Base-by-base conservation (phyloP, 2,329 filamentous ascomycete species). In the Simplicillium sp. region DNA sequence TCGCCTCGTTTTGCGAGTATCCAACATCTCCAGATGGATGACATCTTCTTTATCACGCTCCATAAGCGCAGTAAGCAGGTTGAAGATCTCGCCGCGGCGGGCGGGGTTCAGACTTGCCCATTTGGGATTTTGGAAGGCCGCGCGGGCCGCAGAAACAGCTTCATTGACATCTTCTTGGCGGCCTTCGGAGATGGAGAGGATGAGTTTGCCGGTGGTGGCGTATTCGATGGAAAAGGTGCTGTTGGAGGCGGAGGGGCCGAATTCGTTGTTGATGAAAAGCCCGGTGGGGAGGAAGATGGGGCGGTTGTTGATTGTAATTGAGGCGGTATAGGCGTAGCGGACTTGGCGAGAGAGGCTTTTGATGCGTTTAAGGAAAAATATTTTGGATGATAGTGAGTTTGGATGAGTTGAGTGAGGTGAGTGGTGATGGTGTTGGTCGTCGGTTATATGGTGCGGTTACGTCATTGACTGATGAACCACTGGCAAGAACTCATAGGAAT, bases 221-320 rank as follows among this genome's bases (percentile, higher is more conserved):
- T 38, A 29, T 52, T 81, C 82, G 51, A 82, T 76, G 29, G 69
- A 69, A 12, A 70, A 67, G 44, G 82, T 71, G 49, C 44, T 75
- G 77, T 52, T 75, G 66, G 41, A 75, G 72, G 20, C 72, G 68
- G 54, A 72, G 74, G 40, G 73, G 38, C 83, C 76, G 57, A 81
- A 84, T 54, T 83, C 78, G 48, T 84, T 84, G 64, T 84, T 82
- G 62, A 85, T 84, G 62, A 84, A 85, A 9, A 86, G 66, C 25
- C 81, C 81, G 17, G 71, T 72, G 11, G 79, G 79, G 57, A 82
- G 75, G 25, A 60, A 66, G 48, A 82, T 83, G 51, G 76, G 77
- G 53, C 64, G 68, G 50, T 81, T 80, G 60, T 85, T 85, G 18
- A 36, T 36, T 12, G n/a, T n/a, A n/a, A n/a, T n/a, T 36, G 14